Evolutionary conservation across 495 filamentous ascomycete species (phyloP), one percentile per base, ranked within the genome.

Genomic region (Sphaerosporella brunnea): DNA sequence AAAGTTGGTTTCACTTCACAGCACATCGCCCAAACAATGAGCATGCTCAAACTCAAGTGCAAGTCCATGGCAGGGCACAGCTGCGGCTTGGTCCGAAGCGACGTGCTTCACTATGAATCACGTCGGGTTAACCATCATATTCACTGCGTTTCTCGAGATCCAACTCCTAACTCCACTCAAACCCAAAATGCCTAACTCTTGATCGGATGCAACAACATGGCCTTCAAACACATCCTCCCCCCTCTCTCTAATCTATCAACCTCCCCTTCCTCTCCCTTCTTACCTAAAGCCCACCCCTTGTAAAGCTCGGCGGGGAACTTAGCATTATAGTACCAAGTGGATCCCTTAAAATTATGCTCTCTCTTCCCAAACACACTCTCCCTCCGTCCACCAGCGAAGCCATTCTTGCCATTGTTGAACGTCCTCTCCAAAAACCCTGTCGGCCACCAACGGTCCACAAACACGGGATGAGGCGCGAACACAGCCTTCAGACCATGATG

Each of bases 401-500:
- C 84, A 58, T 93, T 85, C 13, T 73, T 69, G 23, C 87, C 88
- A 21, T 72, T 82, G 56, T 95, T 94, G 64, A 95, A 81, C 5
- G 82, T 78, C 8, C 72, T 71, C 11, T 85, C 82, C 20, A 95
- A 73, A 54, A 87, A 83, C 24, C 71, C 67, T 2, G 72, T 69
- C 5, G 90, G 90, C 90, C 90, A 97, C 41, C 73, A 69, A 36
- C 90, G 80, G 61, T 97, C 90, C 19, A 97, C 73, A 60, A 80
- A 94, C 30, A 93, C 70, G 0, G 88, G 84, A 59, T 97, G 90
- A 1, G 90, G 90, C 10, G 79, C 84, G 56, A 78, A 94, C 19
- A 97, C 90, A 37, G 84, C 90, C 65, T 97, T 97, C 68, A 84
- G 76, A 9, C 90, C 90, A 59, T 96, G 90, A 45, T 96, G 92